Percentiles rank a stretch among this genome's conserved stretches.
These are phyloP conservation scores for Anaeromyces robustus DNA, from an alignment of 192 early-diverging fungal species.

Conservation along the genomic window DNA sequence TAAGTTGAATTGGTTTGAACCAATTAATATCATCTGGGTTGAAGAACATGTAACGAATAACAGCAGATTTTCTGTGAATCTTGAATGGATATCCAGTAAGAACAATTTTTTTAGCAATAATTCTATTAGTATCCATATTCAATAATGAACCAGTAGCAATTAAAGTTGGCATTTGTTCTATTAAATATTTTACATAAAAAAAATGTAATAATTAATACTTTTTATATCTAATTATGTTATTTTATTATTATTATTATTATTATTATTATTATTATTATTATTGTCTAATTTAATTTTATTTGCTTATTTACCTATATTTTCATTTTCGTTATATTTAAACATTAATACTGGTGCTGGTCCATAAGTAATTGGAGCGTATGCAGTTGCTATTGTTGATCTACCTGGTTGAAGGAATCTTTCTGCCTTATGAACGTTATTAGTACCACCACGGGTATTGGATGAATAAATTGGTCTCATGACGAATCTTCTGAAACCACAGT, in stretches of 20 bases:
- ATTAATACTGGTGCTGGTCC: conserved; percentile 69
- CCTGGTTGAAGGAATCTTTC: conserved; percentile 77
- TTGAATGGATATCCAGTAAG: conserved; percentile 92
- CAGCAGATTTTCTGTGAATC: conserved; percentile 79
- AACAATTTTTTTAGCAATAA: conserved; percentile 86
- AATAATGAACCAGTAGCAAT: conserved; percentile 68
- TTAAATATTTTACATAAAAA: too few relatives aligned
- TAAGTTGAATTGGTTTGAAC: conserved; percentile 90
- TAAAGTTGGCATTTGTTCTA: conserved; percentile 23
- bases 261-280: too few relatives aligned
- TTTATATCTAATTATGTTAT: too few relatives aligned
- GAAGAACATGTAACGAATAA: conserved; percentile 96
- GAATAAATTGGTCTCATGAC: conserved; percentile 76
- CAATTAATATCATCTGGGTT: conserved; percentile 81
- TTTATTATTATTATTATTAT: too few relatives aligned
- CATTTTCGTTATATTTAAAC: conserved; percentile 34
- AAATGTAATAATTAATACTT: too few relatives aligned
- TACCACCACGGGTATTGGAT: conserved; percentile 57
- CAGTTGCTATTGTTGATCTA: conserved; percentile 56
- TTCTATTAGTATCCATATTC: conserved; percentile 61
- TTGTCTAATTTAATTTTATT: neutral
- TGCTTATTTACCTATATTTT: neutral
- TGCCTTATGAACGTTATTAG: conserved; percentile 90
- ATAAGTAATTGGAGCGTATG: conserved; percentile 85
- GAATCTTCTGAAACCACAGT: conserved; percentile 80